A percentile compares a stretch with the other conserved stretches of the same genome.
Conservation (phyloP, 2,329 filamentous ascomycete species). For the Fusarium armeniacum region DNA sequence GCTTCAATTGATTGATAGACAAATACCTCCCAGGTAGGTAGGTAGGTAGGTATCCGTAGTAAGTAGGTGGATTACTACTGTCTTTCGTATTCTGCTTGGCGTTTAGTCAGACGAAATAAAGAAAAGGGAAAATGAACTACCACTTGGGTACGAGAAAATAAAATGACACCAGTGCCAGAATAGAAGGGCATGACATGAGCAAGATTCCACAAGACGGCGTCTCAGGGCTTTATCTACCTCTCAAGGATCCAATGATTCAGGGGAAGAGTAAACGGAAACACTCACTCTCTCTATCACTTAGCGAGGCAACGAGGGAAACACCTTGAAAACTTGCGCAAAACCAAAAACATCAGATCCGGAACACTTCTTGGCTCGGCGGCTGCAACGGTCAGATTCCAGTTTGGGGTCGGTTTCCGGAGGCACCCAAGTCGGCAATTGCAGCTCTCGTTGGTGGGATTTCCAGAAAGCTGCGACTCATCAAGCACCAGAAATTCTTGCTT, state of each 20-base stretch:
- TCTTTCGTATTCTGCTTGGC: constrained; percentile 19
- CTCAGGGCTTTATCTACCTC: constrained; percentile 39
- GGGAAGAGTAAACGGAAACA: constrained; percentile 26
- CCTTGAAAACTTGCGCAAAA: constrained; percentile 24
- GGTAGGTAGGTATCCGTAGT: background rate
- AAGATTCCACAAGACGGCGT: constrained; percentile 27
- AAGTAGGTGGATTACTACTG: constrained; percentile 17
- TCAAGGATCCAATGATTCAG: constrained; percentile 24
- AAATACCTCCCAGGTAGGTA: too few species aligned
- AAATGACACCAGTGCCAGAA: constrained; percentile 30
- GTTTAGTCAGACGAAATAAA: constrained; percentile 32
- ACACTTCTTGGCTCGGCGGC: constrained; percentile 40
- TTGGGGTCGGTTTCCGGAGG: constrained; percentile 39
- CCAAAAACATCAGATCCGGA: constrained; percentile 28
- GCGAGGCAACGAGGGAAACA: constrained; percentile 35
- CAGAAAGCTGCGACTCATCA: constrained; percentile 31
- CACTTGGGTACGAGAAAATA: constrained; percentile 37
- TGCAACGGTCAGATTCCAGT: constrained; percentile 41
- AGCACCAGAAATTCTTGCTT: constrained; percentile 39
- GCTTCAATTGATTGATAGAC: constrained; percentile 36
- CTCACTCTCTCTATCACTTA: constrained; percentile 23
- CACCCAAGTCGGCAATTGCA: constrained; percentile 25
- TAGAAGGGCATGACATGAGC: constrained; percentile 36
- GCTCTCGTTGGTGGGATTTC: constrained; percentile 45
- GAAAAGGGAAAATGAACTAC: constrained; percentile 36